A percentile compares a stretch with the other conserved stretches of the same genome.
Evolutionary conservation across 495 filamentous ascomycete genomes (phyloP).

Genomic region (Trichocladium uniseriatum): DNA sequence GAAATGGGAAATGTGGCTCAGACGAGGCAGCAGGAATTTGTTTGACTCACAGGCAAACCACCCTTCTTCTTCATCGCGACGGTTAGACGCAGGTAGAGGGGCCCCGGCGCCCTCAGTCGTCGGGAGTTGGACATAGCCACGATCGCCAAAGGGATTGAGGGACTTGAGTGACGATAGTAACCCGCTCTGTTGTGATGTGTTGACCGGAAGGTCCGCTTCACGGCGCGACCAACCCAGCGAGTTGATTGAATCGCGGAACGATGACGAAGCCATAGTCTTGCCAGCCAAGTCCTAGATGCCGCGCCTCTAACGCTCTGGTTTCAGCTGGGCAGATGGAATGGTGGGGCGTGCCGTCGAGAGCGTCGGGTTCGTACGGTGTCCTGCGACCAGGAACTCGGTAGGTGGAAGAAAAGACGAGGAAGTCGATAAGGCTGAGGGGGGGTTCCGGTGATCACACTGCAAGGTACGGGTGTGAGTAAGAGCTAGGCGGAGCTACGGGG

Average conservation of each 20-base stretch:
- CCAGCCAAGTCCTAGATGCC: not conserved
- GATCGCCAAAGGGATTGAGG: slow-evolving; percentile 78
- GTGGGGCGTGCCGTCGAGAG: not conserved
- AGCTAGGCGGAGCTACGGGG: not conserved
- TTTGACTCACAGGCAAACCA: slow-evolving; percentile 89
- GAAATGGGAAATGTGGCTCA: slow-evolving; percentile 9
- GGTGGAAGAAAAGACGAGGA: not conserved
- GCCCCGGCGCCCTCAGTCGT: slow-evolving; percentile 76
- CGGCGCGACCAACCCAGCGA: slow-evolving; percentile 90
- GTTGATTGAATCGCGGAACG: slow-evolving; percentile 90
- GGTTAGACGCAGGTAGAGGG: slow-evolving; percentile 72
- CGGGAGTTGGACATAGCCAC: slow-evolving; percentile 87
- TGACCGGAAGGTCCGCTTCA: slow-evolving; percentile 68
- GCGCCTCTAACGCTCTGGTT: not conserved
- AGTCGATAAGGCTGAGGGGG: slow-evolving; percentile 1
- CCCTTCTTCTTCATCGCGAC: slow-evolving; percentile 88
- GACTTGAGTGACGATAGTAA: slow-evolving; percentile 74
- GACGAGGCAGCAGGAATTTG: slow-evolving; percentile 9
- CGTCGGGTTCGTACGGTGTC: not conserved
- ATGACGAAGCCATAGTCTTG: slow-evolving; percentile 67
- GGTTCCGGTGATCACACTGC: slow-evolving; percentile 7
- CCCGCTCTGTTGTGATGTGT: slow-evolving; percentile 61
- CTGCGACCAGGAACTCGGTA: not conserved
- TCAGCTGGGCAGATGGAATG: not conserved
- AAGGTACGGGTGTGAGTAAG: slow-evolving; percentile 1